Conservation (phyloP, 2,329 filamentous ascomycete species). For the Nannizziopsis barbatae region DNA sequence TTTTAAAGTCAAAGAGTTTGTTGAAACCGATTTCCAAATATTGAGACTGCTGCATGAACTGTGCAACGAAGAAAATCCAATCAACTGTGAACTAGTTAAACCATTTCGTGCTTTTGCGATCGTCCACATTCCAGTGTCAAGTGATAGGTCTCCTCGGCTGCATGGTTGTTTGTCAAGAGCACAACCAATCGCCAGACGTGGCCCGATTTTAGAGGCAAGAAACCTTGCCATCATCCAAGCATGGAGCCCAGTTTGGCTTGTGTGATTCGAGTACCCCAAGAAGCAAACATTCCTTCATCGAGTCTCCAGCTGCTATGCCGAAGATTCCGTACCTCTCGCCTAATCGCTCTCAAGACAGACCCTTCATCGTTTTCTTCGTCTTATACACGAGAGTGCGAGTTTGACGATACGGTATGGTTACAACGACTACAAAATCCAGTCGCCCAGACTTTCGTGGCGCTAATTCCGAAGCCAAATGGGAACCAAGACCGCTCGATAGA, state of each 20-base stretch:
- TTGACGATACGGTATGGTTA: slow-evolving; percentile 20
- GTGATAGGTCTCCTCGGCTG: too few relatives aligned
- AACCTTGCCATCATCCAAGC: too few relatives aligned
- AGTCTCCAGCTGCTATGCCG: slow-evolving; percentile 7
- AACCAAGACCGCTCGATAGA: background rate
- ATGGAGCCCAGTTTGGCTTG: background rate
- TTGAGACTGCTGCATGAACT: too few relatives aligned
- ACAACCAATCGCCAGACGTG: too few relatives aligned
- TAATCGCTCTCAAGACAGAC: slow-evolving; percentile 22
- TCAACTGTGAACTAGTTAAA: too few relatives aligned
- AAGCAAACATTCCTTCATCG: slow-evolving; percentile 3
- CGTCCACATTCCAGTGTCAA: too few relatives aligned
- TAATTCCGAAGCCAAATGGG: slow-evolving; percentile 8
- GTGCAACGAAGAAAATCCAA: too few relatives aligned
- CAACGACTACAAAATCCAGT: slow-evolving; percentile 22
- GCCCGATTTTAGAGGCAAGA: too few relatives aligned
- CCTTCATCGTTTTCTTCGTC: slow-evolving; percentile 23
- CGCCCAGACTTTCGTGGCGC: slow-evolving; percentile 21
- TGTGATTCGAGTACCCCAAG: slow-evolving; percentile 11
- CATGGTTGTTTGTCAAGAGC: too few relatives aligned
- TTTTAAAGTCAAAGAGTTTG: too few relatives aligned
- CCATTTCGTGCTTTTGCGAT: too few relatives aligned
- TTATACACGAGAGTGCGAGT: slow-evolving; percentile 22
- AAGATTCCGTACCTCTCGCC: slow-evolving; percentile 20
- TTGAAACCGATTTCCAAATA: too few relatives aligned